phyloP scores from a whole-genome alignment of 495 filamentous ascomycete species.

The Penicillium parvum region DNA sequence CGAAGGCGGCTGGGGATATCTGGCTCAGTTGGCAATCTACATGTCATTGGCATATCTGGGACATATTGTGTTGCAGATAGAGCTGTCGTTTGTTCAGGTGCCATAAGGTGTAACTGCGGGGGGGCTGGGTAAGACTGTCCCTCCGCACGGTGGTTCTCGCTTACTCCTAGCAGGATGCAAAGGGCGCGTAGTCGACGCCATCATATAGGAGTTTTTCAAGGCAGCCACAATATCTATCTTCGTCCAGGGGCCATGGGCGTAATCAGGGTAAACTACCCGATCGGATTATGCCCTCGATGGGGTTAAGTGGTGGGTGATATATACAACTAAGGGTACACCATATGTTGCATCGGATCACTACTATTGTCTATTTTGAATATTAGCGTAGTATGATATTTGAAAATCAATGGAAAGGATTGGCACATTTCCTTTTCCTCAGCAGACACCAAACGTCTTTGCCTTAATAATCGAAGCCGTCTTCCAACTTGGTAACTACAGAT shows the following conservation, averaged over 20 bases:
- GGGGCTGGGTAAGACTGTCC: conserved; percentile 5
- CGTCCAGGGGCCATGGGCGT: not conserved
- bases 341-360: too few species aligned
- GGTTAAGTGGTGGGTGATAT: not conserved
- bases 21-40: conserved; percentile 5
- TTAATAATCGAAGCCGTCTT: too few species aligned
- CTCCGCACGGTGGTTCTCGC: conserved; percentile 7
- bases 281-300: not conserved
- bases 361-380: too few species aligned
- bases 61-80: not conserved
- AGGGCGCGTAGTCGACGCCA: conserved; percentile 13
- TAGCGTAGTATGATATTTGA: too few species aligned
- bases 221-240: not conserved
- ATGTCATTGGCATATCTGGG: conserved; percentile 10
- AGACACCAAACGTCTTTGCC: too few species aligned
- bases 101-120: not conserved
- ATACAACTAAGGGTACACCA: too few species aligned
- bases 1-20: conserved; percentile 5
- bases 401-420: too few species aligned
- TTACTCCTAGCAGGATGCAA: not conserved
- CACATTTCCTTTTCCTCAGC: too few species aligned
- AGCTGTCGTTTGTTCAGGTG: not conserved
- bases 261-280: not conserved
- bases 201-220: conserved; percentile 2
- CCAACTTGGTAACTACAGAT: too few species aligned